A percentile compares a stretch with the other conserved stretches of the same genome.
These are phyloP conservation scores for Puccinia coronata DNA, from an alignment of 1,284 basidiomycete genomes.

Conservation along the genomic window DNA sequence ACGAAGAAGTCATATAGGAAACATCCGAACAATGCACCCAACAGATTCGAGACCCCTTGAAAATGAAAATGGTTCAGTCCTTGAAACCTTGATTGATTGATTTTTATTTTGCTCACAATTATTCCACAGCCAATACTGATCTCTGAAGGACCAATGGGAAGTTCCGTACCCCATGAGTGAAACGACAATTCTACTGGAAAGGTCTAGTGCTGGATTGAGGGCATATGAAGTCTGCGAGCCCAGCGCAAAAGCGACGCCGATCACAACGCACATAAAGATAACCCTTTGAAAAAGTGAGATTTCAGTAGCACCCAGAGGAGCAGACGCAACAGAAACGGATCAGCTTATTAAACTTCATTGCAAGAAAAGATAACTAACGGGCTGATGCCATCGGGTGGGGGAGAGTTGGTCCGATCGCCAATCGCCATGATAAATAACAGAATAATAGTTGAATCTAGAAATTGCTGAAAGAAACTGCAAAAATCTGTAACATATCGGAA, in stretches of 20 bases:
- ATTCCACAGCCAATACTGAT: slow-evolving; percentile 50
- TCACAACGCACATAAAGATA: slow-evolving; percentile 34
- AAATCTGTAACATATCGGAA: background rate
- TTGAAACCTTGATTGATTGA: background rate
- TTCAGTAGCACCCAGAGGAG: background rate
- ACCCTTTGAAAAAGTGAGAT: background rate
- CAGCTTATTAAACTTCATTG: background rate
- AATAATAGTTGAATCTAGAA: slow-evolving; percentile 34
- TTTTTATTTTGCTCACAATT: slow-evolving; percentile 17
- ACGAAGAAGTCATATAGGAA: slow-evolving; percentile 42
- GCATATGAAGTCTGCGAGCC: slow-evolving; percentile 37
- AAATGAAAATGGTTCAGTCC: background rate
- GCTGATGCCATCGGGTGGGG: slow-evolving; percentile 27
- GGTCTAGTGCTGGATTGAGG: slow-evolving; percentile 37
- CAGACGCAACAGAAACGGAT: background rate
- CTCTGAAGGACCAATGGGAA: slow-evolving; percentile 32
- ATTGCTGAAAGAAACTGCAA: slow-evolving; percentile 37
- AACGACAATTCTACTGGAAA: slow-evolving; percentile 18
- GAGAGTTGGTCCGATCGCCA: slow-evolving; percentile 30
- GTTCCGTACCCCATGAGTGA: slow-evolving; percentile 36
- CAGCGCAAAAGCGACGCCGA: slow-evolving; percentile 24
- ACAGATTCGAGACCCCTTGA: slow-evolving; percentile 29
- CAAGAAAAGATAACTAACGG: background rate
- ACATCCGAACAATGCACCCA: slow-evolving; percentile 28
- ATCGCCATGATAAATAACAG: slow-evolving; percentile 37